Evolutionary conservation across 768 basidiomycete species (phyloP).

Genomic region (Obba rivulosa): DNA sequence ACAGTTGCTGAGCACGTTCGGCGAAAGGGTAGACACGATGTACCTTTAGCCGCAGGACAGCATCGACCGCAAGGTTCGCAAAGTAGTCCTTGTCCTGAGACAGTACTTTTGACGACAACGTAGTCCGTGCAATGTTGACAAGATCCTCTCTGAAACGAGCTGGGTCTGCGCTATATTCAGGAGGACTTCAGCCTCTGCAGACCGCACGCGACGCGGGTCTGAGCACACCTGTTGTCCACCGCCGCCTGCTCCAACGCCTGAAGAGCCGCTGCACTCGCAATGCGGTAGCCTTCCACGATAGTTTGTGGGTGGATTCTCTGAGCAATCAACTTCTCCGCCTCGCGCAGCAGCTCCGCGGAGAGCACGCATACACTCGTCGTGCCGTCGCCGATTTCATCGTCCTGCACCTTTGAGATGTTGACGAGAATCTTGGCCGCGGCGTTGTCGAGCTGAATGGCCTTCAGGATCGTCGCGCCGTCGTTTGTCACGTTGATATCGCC

Average conservation of each 20-base stretch:
- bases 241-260: conserved; percentile 80
- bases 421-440: conserved; percentile 99
- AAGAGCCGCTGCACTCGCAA: conserved; percentile 82
- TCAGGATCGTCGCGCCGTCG: conserved; percentile 97
- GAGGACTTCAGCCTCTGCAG: too few relatives aligned
- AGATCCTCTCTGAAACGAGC: conserved; percentile 80
- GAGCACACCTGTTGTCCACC: conserved; percentile 66
- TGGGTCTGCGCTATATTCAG: conserved; percentile 54
- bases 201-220: too few relatives aligned
- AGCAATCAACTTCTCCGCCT: conserved; percentile 91
- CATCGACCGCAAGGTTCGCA: conserved; percentile 95
- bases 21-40: conserved; percentile 1
- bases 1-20: background rate
- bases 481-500: conserved; percentile 97
- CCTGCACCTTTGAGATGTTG: conserved; percentile 99
- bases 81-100: conserved; percentile 98
- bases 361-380: conserved; percentile 90
- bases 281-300: conserved; percentile 93
- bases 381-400: conserved; percentile 97
- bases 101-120: conserved; percentile 92
- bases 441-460: conserved; percentile 96
- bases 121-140: conserved; percentile 95
- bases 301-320: conserved; percentile 97
- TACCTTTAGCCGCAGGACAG: conserved; percentile 88
- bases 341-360: conserved; percentile 84